These are phyloP conservation scores for Desmodesmus armatus DNA, from an alignment of 139 green algal species.

Conservation along the genomic window DNA sequence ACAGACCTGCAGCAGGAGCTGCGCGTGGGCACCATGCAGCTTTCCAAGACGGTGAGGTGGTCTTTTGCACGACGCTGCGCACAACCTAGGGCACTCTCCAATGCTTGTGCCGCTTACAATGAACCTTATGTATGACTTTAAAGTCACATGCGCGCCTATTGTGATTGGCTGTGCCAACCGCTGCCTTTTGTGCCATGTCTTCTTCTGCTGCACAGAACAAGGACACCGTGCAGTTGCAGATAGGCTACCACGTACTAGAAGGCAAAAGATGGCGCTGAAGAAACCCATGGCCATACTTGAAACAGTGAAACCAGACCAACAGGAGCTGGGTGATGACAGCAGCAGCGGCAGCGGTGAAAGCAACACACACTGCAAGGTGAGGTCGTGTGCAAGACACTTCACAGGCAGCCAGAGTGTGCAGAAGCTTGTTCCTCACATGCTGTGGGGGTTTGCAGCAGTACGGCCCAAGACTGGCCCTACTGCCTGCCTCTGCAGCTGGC, in stretches of 20 bases:
- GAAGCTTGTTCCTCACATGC: no score
- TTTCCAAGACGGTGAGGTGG: conserved; percentile 18
- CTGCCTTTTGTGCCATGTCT: no score
- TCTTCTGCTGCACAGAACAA: conserved; percentile 50
- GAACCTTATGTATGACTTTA: background rate
- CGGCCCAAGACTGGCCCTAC: no score
- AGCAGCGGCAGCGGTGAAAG: background rate
- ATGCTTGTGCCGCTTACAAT: background rate
- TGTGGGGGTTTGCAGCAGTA: no score
- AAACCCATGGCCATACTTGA: conserved; percentile 85
- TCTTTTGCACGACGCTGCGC: background rate
- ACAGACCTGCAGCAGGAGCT: background rate
- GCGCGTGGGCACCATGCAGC: conserved; percentile 44
- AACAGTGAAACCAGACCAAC: conserved; percentile 40
- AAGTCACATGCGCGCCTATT: background rate
- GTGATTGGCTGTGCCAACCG: no score
- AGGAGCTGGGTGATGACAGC: background rate
- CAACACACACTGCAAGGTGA: conserved; percentile 16
- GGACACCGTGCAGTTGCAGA: conserved; percentile 69
- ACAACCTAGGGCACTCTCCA: background rate
- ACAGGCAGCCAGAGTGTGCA: no score
- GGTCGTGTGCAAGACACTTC: no score
- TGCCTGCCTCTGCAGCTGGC: no score
- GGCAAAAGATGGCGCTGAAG: conserved; percentile 81
- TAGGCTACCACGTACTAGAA: conserved; percentile 89